Conservation (phyloP, 768 basidiomycete species). For the Lactarius quietus region DNA sequence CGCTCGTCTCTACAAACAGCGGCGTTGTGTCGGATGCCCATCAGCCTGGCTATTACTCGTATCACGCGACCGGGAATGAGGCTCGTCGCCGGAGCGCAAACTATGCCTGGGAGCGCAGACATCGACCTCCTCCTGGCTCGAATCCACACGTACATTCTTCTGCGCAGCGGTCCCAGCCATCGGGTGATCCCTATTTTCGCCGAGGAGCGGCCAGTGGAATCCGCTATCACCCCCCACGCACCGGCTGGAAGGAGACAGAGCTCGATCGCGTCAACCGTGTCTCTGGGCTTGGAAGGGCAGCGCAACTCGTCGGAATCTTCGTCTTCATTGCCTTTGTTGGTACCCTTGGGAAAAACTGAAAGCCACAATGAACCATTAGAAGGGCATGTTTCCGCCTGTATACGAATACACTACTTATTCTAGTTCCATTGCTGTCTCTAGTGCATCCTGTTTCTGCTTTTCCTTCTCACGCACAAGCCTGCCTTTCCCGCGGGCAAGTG, state of each 20-base stretch:
- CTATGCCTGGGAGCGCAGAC: constrained; percentile 36
- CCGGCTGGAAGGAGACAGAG: constrained; percentile 22
- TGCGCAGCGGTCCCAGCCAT: background rate
- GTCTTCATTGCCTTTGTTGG: constrained; percentile 20
- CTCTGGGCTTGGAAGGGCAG: constrained; percentile 23
- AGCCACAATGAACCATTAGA: constrained; percentile 1
- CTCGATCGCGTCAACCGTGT: constrained; percentile 19
- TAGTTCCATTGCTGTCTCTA: constrained; percentile 24
- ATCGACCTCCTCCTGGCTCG: constrained; percentile 23
- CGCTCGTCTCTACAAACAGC: constrained; percentile 16
- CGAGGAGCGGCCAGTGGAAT: background rate
- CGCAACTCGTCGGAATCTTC: constrained; percentile 23
- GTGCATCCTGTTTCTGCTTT: constrained; percentile 31
- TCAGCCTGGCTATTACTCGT: constrained; percentile 19
- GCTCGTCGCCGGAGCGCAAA: constrained; percentile 36
- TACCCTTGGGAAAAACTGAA: constrained; percentile 13
- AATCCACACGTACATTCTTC: constrained; percentile 1
- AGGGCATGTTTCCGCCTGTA: background rate
- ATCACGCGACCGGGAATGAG: constrained; percentile 28
- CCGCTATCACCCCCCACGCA: constrained; percentile 14
- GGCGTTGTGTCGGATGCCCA: background rate
- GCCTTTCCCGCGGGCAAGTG: constrained; percentile 71
- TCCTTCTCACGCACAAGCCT: constrained; percentile 60
- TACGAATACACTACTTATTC: constrained; percentile 6
- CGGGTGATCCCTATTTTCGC: background rate